These are phyloP conservation scores for Micractinium conductrix DNA, from an alignment of 139 green algal species.

Conservation along the genomic window DNA sequence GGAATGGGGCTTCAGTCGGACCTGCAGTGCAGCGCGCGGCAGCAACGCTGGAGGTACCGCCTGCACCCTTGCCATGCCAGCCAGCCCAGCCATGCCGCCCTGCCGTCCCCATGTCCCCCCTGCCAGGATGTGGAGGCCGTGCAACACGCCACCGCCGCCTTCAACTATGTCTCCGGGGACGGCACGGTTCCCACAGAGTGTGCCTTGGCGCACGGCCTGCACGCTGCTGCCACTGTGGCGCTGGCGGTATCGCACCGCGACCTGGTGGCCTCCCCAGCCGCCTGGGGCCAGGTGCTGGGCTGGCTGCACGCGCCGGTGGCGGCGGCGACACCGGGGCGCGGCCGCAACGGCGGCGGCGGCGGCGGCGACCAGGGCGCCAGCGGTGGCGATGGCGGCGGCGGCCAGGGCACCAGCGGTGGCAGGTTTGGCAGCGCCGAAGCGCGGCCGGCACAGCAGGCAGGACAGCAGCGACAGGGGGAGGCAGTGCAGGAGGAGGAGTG, in stretches of 20 bases:
- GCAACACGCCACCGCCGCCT: not conserved
- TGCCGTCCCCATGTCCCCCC: not conserved
- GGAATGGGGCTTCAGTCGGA: not conserved
- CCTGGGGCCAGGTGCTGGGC: constrained; percentile 5
- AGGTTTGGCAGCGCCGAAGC: not conserved
- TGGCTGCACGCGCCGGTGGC: not conserved
- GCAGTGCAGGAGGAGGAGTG: not conserved
- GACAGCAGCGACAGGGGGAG: not conserved
- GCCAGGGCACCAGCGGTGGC: not conserved
- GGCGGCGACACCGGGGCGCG: not conserved
- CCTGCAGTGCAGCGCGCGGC: not conserved
- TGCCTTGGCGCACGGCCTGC: constrained; percentile 1
- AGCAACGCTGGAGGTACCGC: not conserved
- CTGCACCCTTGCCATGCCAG: too few species aligned
- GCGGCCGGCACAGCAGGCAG: not conserved
- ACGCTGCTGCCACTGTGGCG: not conserved
- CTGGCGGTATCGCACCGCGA: not conserved
- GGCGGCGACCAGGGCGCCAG: not conserved
- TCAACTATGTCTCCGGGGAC: constrained; percentile 29
- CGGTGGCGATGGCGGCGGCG: too few species aligned
- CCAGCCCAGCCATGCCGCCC: too few species aligned
- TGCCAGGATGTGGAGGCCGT: constrained; percentile 16
- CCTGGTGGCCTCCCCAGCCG: not conserved
- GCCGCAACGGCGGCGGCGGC: not conserved
- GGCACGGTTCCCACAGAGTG: constrained; percentile 31